Evolutionary conservation across 1,284 basidiomycete species (phyloP), one percentile per base, ranked within the genome.

Genomic region (Fomitopsis schrenkii): DNA sequence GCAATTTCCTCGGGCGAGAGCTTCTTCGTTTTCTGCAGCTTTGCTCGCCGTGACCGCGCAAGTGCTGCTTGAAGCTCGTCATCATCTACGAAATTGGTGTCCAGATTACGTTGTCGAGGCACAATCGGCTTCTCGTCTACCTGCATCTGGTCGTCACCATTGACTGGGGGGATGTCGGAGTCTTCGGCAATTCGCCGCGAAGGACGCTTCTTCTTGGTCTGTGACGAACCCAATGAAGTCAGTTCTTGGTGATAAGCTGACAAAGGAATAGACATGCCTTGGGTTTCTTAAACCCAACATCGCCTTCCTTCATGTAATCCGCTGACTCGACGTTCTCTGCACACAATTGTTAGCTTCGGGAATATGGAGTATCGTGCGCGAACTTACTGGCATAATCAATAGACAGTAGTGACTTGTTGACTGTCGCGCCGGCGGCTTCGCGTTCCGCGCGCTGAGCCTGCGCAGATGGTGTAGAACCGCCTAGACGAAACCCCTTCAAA

Each of bases 41-140:
- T 93, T 42, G 89, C 88, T 68, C 92, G 84, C 62, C 97, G 83
- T 61, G 93, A 87, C 19, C 93, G 86, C 28, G 97, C 91, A 59
- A 99, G 82, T 33, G 93, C 94, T 38, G 93, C 93, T 80, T 98
- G 95, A 42, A 99, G 83, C 71, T 99, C 97, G 75, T 99, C 97
- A 74, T 99, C 97, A 77, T 99, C 97, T 65, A 99, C 90, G 74
- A 98, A 92, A 77, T 98, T 97, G 63, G 83, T 82, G 69, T 95
- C 87, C 60, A 90, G 79, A 73, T 95, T 86, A 68, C 88, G 80
- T 68, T 78, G 77, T 66, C 85, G 80, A 63, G 86, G 83, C 55
- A 83, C 75, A 64, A 84, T 76, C 53, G 86, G 83, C 66, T 84
- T 86, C 66, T 85, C 79, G 68, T 95, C 94, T 63, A 94, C 83